Evolutionary conservation across 495 filamentous ascomycete genomes (phyloP).

Genomic region (Rhypophila decipiens): DNA sequence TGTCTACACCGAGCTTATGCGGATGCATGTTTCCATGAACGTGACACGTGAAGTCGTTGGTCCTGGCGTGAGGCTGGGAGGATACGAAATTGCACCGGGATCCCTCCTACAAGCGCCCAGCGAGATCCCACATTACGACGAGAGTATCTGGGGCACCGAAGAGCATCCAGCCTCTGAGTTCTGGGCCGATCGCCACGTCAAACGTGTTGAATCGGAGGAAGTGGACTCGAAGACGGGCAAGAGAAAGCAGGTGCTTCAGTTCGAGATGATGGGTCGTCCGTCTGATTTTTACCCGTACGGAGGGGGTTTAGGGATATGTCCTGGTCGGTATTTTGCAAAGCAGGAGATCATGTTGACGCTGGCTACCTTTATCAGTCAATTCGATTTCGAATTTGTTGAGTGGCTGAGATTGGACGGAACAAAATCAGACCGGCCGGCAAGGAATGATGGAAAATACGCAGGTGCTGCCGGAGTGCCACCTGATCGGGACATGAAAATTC

Average conservation of each 20-base stretch:
- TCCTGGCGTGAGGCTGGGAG: no score
- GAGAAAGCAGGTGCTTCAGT: background rate
- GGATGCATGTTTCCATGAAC: constrained; percentile 18
- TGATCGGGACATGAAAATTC: constrained; percentile 23
- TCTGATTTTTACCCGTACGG: constrained; percentile 1
- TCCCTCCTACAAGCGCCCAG: constrained; percentile 21
- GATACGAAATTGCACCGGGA: no score
- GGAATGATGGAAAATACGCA: constrained; percentile 11
- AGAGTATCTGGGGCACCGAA: constrained; percentile 17
- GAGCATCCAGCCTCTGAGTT: constrained; percentile 26
- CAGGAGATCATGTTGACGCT: constrained; percentile 37
- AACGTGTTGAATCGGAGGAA: constrained; percentile 3
- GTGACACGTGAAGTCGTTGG: background rate
- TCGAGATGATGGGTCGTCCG: background rate
- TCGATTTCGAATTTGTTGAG: constrained; percentile 40
- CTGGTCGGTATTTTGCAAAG: constrained; percentile 34
- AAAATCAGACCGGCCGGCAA: constrained; percentile 11
- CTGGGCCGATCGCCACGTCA: constrained; percentile 29
- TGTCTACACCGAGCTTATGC: constrained; percentile 29
- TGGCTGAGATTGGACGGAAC: constrained; percentile 10
- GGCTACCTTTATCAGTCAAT: constrained; percentile 42
- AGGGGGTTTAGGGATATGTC: constrained; percentile 22
- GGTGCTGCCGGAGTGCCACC: constrained; percentile 15
- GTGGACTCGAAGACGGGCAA: background rate
- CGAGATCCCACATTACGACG: constrained; percentile 19